A percentile compares a stretch with the other conserved stretches of the same genome.
These are phyloP conservation scores for Amylostereum areolatum DNA, from an alignment of 1,284 basidiomycete species.

Conservation along the genomic window DNA sequence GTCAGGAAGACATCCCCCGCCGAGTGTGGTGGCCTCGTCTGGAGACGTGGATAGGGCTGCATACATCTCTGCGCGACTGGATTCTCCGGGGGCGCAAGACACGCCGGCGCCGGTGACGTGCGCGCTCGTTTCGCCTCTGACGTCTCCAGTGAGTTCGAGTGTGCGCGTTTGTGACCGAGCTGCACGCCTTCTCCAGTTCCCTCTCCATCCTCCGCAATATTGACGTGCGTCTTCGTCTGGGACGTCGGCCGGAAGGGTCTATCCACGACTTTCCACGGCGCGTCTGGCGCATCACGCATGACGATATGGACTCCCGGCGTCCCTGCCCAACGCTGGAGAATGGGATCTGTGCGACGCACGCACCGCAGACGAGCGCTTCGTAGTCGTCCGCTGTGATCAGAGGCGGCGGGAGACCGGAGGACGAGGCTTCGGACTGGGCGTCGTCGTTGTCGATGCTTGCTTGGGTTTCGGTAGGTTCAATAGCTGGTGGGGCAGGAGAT, in stretches of 20 bases:
- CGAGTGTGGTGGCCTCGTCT: slow-evolving; percentile 21
- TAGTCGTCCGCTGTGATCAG: slow-evolving; percentile 62
- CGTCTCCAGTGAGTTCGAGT: slow-evolving; percentile 33
- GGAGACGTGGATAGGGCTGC: slow-evolving; percentile 14
- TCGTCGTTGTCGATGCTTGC: slow-evolving; percentile 37
- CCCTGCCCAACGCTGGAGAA: slow-evolving; percentile 58
- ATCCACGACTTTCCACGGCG: slow-evolving; percentile 49
- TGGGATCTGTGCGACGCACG: slow-evolving; percentile 52
- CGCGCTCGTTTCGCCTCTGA: slow-evolving; percentile 46
- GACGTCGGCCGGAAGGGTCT: slow-evolving; percentile 5
- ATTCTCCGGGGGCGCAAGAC: slow-evolving; percentile 48
- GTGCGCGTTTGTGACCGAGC: slow-evolving; percentile 41
- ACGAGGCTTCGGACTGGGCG: slow-evolving; percentile 53
- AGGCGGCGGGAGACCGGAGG: slow-evolving; percentile 57
- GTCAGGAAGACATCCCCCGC: slow-evolving; percentile 70
- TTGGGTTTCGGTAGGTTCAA: neutral
- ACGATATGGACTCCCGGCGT: slow-evolving; percentile 61
- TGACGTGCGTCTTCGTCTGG: slow-evolving; percentile 17
- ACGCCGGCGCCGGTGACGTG: slow-evolving; percentile 26
- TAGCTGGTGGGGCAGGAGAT: slow-evolving; percentile 23
- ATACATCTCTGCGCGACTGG: slow-evolving; percentile 36
- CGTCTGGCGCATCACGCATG: slow-evolving; percentile 36
- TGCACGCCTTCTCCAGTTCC: slow-evolving; percentile 1
- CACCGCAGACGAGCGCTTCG: slow-evolving; percentile 63
- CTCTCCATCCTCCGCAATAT: slow-evolving; percentile 9